Evolutionary conservation across 2,329 filamentous ascomycete species (phyloP).

Genomic region (Penicillium palitans): DNA sequence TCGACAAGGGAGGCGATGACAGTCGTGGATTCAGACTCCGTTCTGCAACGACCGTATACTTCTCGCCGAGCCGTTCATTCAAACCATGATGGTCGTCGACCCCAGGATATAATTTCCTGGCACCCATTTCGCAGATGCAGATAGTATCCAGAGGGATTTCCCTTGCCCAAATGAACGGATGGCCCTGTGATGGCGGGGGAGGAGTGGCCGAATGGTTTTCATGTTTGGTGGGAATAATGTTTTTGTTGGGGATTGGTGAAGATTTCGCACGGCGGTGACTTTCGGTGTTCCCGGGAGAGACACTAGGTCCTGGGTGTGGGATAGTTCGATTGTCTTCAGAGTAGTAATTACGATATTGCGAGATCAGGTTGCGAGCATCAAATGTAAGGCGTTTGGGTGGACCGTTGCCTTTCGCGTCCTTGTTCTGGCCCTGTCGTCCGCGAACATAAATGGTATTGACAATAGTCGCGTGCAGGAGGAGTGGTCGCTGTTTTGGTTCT

Average conservation of each 20-base stretch:
- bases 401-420: constrained; percentile 11
- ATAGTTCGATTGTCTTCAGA: constrained; percentile 27
- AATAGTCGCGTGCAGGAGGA: constrained; percentile 81
- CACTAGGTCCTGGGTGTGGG: constrained; percentile 10
- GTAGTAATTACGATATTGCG: constrained; percentile 39
- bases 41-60: constrained; percentile 53
- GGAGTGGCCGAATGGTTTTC: background rate
- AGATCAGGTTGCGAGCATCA: constrained; percentile 37
- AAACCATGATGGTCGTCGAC: constrained; percentile 35
- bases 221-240: background rate
- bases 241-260: background rate
- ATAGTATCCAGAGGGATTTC: constrained; percentile 67
- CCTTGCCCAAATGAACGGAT: constrained; percentile 67
- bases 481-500: constrained; percentile 47
- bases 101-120: constrained; percentile 60
- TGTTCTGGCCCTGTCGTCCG: constrained; percentile 20
- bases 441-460: constrained; percentile 76
- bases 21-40: constrained; percentile 27
- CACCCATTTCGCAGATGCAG: constrained; percentile 85
- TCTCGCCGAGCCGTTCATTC: constrained; percentile 51
- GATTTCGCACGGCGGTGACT: background rate
- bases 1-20: background rate
- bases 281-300: background rate
- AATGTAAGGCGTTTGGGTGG: constrained; percentile 49
- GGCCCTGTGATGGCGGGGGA: background rate